Evolutionary conservation across 2,329 filamentous ascomycete genomes (phyloP).

Genomic region (Tolypocladium sp.): DNA sequence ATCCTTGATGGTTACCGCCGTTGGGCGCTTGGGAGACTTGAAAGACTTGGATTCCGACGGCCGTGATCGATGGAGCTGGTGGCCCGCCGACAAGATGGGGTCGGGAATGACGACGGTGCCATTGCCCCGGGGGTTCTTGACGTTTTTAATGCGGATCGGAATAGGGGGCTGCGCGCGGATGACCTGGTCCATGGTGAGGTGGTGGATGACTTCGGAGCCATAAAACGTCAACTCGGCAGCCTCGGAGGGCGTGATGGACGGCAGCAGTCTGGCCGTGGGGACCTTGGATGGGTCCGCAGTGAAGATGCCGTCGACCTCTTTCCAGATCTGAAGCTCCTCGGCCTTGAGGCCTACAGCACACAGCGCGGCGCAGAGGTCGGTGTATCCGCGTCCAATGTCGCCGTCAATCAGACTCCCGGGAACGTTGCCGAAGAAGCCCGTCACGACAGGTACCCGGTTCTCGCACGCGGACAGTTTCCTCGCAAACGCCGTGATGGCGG

Average conservation of each 20-base stretch:
- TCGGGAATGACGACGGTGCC: conserved; percentile 83
- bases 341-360: conserved; percentile 84
- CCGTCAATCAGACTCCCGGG: conserved; percentile 82
- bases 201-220: conserved; percentile 94
- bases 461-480: conserved; percentile 57
- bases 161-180: conserved; percentile 73
- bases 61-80: conserved; percentile 46
- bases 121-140: conserved; percentile 72
- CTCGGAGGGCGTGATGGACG: conserved; percentile 85
- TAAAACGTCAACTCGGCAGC: conserved; percentile 94
- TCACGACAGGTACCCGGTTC: conserved; percentile 66
- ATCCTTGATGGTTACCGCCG: conserved; percentile 94
- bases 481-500: conserved; percentile 50
- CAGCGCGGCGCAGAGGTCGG: conserved; percentile 87
- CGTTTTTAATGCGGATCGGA: conserved; percentile 84
- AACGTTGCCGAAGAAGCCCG: conserved; percentile 91
- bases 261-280: conserved; percentile 82
- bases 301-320: conserved; percentile 96
- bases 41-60: conserved; percentile 23
- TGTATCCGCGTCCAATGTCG: conserved; percentile 90
- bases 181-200: conserved; percentile 96
- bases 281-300: conserved; percentile 78
- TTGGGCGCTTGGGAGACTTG: conserved; percentile 64
- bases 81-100: conserved; percentile 41
- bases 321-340: conserved; percentile 92